Percentiles rank a stretch among this genome's conserved stretches.
Evolutionary conservation across 2,329 filamentous ascomycete species (phyloP).

Genomic region (Colletotrichum shisoi): DNA sequence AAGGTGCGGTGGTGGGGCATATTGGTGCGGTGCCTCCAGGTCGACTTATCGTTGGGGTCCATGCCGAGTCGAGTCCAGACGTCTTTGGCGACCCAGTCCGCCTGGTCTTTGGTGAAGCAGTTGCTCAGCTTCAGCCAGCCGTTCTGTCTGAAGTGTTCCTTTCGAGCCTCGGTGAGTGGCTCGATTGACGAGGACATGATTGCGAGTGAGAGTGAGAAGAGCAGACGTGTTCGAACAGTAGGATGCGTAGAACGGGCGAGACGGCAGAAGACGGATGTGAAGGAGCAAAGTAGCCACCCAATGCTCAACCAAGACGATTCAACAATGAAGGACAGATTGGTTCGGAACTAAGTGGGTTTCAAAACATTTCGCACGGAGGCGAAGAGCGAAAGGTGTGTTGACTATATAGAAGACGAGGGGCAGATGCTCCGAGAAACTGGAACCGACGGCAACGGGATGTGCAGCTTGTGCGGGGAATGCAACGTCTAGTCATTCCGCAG

Average conservation of each 20-base stretch:
- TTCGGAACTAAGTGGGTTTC: background rate
- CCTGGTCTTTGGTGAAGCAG: slow-evolving; percentile 52
- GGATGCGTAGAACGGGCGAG: background rate
- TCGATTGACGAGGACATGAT: slow-evolving; percentile 33
- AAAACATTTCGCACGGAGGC: background rate
- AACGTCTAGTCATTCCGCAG: background rate
- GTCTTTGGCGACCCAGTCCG: slow-evolving; percentile 49
- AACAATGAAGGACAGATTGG: background rate
- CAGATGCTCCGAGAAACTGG: background rate
- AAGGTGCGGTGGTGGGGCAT: slow-evolving; percentile 69
- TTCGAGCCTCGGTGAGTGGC: slow-evolving; percentile 51
- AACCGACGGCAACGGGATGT: background rate
- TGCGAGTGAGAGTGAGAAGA: background rate
- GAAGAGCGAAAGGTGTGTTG: no score
- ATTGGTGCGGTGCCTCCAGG: slow-evolving; percentile 70
- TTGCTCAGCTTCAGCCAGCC: slow-evolving; percentile 49
- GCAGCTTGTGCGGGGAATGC: slow-evolving; percentile 24
- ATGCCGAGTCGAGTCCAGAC: slow-evolving; percentile 73
- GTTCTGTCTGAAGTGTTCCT: slow-evolving; percentile 52
- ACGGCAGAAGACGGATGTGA: background rate
- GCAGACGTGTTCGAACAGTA: no score
- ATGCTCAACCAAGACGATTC: background rate
- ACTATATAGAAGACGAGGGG: background rate
- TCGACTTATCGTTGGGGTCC: slow-evolving; percentile 68
- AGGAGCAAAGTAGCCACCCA: background rate